Conservation (phyloP, 2,329 filamentous ascomycete genomes). For the Dothideomycetes sp. region DNA sequence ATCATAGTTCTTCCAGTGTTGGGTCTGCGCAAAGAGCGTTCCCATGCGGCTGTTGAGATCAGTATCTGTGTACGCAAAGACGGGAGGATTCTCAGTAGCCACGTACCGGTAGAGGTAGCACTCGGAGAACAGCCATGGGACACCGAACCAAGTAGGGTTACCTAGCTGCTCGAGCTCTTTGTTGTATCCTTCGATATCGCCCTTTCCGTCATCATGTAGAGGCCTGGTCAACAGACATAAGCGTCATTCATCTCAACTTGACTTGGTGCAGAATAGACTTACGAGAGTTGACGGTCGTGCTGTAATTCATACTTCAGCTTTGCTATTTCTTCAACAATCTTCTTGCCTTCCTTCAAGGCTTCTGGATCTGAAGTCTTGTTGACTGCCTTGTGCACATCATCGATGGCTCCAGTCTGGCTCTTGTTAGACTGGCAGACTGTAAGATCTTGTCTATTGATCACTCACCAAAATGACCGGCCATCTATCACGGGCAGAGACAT, state of each 20-base stretch:
- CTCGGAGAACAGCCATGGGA: conserved; percentile 83
- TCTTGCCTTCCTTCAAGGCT: conserved; percentile 72
- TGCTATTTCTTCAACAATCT: conserved; percentile 68
- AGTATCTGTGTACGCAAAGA: background rate
- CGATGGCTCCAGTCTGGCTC: conserved; percentile 83
- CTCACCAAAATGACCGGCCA: conserved; percentile 89
- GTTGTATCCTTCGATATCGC: conserved; percentile 77
- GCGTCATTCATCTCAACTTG: background rate
- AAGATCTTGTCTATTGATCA: conserved; percentile 9
- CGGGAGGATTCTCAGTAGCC: background rate
- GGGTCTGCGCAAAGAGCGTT: conserved; percentile 65
- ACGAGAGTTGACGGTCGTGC: conserved; percentile 75
- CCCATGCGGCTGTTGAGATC: conserved; percentile 56
- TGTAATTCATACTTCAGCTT: conserved; percentile 90
- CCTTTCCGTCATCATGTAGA: conserved; percentile 63
- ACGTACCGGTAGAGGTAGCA: conserved; percentile 80
- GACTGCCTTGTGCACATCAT: conserved; percentile 79
- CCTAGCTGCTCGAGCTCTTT: conserved; percentile 68
- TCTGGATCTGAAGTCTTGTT: conserved; percentile 50
- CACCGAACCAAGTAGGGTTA: conserved; percentile 69
- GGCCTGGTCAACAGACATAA: conserved; percentile 42
- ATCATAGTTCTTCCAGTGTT: conserved; percentile 83
- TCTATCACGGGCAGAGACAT: conserved; percentile 70
- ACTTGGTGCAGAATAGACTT: conserved; percentile 24
- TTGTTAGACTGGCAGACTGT: background rate